Conservation (phyloP, 2,329 filamentous ascomycete genomes). For the Sclerotinia minor region DNA sequence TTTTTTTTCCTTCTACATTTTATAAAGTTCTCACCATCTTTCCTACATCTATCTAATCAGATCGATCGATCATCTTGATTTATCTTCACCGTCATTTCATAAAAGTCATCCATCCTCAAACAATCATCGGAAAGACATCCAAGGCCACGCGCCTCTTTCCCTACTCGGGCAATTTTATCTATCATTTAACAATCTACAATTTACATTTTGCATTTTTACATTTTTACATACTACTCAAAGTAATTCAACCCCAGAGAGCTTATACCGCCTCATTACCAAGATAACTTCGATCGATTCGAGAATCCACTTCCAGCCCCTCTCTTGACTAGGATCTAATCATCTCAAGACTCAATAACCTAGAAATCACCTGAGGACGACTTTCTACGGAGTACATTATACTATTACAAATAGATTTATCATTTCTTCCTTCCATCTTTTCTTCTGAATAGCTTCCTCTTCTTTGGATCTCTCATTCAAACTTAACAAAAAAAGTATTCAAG, state of each 20-base stretch:
- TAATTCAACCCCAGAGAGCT: background rate
- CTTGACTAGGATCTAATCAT: constrained; percentile 18
- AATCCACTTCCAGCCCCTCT: constrained; percentile 23
- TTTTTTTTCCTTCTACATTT: background rate
- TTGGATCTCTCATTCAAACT: background rate
- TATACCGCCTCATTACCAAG: constrained; percentile 20
- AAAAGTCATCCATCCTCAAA: background rate
- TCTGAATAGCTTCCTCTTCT: background rate
- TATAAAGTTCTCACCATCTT: background rate
- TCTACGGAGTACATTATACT: background rate
- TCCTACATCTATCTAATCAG: background rate
- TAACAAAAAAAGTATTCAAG: constrained; percentile 16
- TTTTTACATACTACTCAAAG: background rate
- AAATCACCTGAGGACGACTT: constrained; percentile 16
- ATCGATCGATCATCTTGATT: constrained; percentile 1
- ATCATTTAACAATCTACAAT: background rate
- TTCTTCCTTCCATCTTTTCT: background rate
- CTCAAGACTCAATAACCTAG: background rate
- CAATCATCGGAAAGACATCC: background rate
- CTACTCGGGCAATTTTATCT: constrained; percentile 18
- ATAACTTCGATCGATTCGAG: background rate
- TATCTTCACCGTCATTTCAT: constrained; percentile 15
- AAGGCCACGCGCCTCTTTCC: constrained; percentile 10
- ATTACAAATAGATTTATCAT: constrained; percentile 18
- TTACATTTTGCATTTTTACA: too few species aligned